Evolutionary conservation across 805 yeast species (phyloP).

Genomic region (Torulaspora microellipsoides): DNA sequence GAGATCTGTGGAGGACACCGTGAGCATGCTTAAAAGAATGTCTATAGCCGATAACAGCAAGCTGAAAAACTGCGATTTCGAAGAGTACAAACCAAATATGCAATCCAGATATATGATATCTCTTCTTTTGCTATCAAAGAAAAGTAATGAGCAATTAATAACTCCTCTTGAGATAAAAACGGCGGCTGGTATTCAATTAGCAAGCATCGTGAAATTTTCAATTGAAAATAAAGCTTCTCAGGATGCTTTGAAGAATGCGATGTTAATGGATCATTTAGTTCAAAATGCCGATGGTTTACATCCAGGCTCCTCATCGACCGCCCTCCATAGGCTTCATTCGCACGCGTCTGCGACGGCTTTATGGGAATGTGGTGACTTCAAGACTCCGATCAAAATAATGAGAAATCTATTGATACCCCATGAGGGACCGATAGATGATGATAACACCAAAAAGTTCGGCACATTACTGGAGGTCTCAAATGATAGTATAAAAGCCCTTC

Average conservation of each 20-base stretch:
- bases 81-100: conserved; percentile 11
- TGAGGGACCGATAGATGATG: neutral
- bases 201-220: conserved; percentile 11
- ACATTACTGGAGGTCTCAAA: conserved; percentile 15
- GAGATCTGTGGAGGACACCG: neutral
- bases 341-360: conserved; percentile 48
- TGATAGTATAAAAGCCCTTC: conserved; percentile 34
- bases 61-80: conserved; percentile 10
- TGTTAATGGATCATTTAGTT: conserved; percentile 13
- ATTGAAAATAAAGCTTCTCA: conserved; percentile 18
- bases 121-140: conserved; percentile 1
- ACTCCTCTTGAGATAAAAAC: conserved; percentile 2
- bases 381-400: conserved; percentile 53
- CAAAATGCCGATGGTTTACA: neutral
- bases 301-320: neutral
- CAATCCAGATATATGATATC: conserved; percentile 19
- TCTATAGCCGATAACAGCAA: conserved; percentile 3
- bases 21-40: neutral
- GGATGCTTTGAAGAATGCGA: conserved; percentile 21
- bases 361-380: conserved; percentile 59
- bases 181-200: conserved; percentile 7
- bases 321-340: conserved; percentile 26
- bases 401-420: conserved; percentile 28
- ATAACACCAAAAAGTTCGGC: neutral
- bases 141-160: neutral